Percentiles rank a stretch among this genome's conserved stretches.
phyloP scores from a whole-genome alignment of 805 yeast species.

The Zygotorulaspora chibaensis region DNA sequence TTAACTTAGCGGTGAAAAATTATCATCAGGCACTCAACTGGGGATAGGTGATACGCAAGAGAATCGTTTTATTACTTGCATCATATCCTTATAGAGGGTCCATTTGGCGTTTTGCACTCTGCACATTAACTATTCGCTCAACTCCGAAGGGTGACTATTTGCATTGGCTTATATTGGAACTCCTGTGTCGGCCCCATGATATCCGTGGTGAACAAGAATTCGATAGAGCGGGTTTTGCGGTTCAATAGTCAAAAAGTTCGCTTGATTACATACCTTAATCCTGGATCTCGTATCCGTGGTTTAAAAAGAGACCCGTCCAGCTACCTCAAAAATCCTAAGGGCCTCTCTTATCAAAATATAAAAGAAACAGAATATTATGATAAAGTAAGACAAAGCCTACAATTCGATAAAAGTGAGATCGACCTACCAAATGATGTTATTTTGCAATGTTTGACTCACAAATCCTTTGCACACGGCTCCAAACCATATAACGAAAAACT shows the following conservation, averaged over 20 bases:
- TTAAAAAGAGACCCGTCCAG: slow-evolving; percentile 67
- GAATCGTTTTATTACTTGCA: too few relatives aligned
- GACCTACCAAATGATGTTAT: slow-evolving; percentile 56
- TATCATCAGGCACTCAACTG: too few relatives aligned
- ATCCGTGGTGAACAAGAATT: slow-evolving; percentile 1
- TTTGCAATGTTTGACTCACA: slow-evolving; percentile 84
- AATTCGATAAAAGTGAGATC: slow-evolving; percentile 24
- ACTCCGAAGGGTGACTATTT: too few relatives aligned
- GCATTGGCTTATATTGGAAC: too few relatives aligned
- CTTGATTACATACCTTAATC: slow-evolving; percentile 39
- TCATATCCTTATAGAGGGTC: too few relatives aligned
- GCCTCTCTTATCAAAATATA: slow-evolving; percentile 47
- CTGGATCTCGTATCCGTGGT: slow-evolving; percentile 59
- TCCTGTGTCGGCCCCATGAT: not conserved
- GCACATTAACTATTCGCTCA: too few relatives aligned
- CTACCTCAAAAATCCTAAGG: slow-evolving; percentile 45
- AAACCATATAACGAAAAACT: slow-evolving; percentile 87
- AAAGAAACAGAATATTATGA: slow-evolving; percentile 44
- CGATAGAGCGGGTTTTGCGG: not conserved
- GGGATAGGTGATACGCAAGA: too few relatives aligned
- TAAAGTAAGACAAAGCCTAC: slow-evolving; percentile 21
- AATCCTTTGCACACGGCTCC: slow-evolving; percentile 88
- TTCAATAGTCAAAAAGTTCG: slow-evolving; percentile 20
- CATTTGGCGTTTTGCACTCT: too few relatives aligned
- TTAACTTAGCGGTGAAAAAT: too few relatives aligned